Evolutionary conservation across 495 filamentous ascomycete species (phyloP).

Genomic region (Aspergillus carlsbadensis): DNA sequence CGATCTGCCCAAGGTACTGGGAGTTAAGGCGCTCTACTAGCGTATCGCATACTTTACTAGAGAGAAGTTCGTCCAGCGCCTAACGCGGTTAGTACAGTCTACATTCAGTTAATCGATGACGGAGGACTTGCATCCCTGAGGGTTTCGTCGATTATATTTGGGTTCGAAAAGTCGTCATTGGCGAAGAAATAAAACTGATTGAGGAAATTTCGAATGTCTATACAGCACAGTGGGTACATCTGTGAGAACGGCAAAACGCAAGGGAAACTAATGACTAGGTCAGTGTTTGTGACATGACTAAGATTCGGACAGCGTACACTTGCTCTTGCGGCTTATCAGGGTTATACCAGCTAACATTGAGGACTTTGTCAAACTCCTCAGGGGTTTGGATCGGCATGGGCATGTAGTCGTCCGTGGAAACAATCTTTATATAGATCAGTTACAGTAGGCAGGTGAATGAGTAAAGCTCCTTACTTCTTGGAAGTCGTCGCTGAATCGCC

Average conservation of each 20-base stretch:
- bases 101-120: not conserved
- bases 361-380: conserved; percentile 94
- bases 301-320: conserved; percentile 58
- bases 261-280: conserved; percentile 63
- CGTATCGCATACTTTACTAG: conserved; percentile 82
- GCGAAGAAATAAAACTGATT: conserved; percentile 97
- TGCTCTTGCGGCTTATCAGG: conserved; percentile 79
- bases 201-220: conserved; percentile 93
- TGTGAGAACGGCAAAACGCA: conserved; percentile 94
- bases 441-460: no score
- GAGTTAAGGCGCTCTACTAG: conserved; percentile 86
- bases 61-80: conserved; percentile 87
- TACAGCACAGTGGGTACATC: conserved; percentile 98
- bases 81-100: conserved; percentile 27
- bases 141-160: conserved; percentile 83
- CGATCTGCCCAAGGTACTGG: conserved; percentile 94
- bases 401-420: conserved; percentile 98
- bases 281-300: no score
- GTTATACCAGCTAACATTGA: conserved; percentile 89
- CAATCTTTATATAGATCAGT: conserved; percentile 58
- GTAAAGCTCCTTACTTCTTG: conserved; percentile 83
- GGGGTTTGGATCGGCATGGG: conserved; percentile 88
- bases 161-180: conserved; percentile 88
- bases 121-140: conserved; percentile 61
- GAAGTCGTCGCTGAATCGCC: conserved; percentile 88